Percentiles rank a stretch among this genome's conserved stretches.
Evolutionary conservation across 129 eudicot genomes (phyloP).

Genomic region (Glebionis coronaria): DNA sequence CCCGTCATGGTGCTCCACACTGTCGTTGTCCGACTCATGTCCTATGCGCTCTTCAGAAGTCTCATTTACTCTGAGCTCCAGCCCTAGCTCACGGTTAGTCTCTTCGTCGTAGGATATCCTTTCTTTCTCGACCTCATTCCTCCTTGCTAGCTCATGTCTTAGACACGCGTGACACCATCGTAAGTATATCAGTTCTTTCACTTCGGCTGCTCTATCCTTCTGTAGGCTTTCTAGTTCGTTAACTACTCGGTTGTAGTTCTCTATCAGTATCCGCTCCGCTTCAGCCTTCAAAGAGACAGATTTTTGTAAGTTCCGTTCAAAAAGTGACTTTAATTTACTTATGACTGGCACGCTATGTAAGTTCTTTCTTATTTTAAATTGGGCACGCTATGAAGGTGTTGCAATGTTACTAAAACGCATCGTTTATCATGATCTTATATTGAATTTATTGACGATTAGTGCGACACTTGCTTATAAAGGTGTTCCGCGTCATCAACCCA

Average conservation of each 20-base stretch:
- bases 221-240: constrained; percentile 43
- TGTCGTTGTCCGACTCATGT: constrained; percentile 25
- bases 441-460: no score
- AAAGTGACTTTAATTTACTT: no score
- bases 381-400: no score
- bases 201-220: constrained; percentile 44
- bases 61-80: constrained; percentile 8
- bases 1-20: constrained; percentile 10
- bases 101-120: constrained; percentile 13
- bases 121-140: constrained; percentile 43
- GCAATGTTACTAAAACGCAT: no score
- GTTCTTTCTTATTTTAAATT: no score
- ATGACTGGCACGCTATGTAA: no score
- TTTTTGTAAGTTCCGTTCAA: background rate
- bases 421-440: no score
- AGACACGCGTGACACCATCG: constrained; percentile 71
- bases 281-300: constrained; percentile 32
- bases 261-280: constrained; percentile 28
- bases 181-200: constrained; percentile 50
- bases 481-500: no score
- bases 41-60: constrained; percentile 24
- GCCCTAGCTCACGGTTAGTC: constrained; percentile 16
- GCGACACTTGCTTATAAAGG: no score
- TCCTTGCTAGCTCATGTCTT: constrained; percentile 52
- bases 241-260: constrained; percentile 39